Evolutionary conservation across 2,329 filamentous ascomycete genomes (phyloP).

Genomic region (Talaromyces sp.): DNA sequence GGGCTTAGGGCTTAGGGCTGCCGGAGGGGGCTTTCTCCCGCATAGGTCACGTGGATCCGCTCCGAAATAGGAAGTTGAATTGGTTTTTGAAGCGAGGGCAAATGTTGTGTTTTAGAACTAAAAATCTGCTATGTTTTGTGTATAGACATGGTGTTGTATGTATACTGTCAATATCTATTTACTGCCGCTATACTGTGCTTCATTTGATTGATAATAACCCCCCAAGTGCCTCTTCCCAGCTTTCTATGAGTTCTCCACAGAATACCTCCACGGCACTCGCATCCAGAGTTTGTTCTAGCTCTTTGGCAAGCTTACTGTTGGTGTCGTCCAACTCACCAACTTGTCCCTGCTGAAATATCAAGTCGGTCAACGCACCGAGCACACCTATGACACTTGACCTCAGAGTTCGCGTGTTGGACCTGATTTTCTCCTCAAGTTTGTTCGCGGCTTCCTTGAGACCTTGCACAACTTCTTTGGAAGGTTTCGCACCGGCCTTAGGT

Average conservation of each 20-base stretch:
- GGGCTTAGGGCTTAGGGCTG: slow-evolving; percentile 37
- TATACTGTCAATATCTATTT: neutral
- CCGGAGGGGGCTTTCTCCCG: neutral
- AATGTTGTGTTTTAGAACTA: neutral
- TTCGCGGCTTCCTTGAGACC: slow-evolving; percentile 22
- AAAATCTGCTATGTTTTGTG: neutral
- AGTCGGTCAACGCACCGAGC: slow-evolving; percentile 38
- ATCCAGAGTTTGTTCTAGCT: slow-evolving; percentile 34
- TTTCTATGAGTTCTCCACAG: slow-evolving; percentile 43
- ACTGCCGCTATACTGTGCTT: slow-evolving; percentile 4
- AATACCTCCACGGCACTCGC: slow-evolving; percentile 38
- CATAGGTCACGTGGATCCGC: slow-evolving; percentile 1
- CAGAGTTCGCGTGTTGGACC: slow-evolving; percentile 31
- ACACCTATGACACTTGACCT: slow-evolving; percentile 37
- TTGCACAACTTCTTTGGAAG: slow-evolving; percentile 33
- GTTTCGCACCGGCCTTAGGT: slow-evolving; percentile 24
- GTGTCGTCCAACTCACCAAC: slow-evolving; percentile 17
- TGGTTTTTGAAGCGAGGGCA: too few species aligned
- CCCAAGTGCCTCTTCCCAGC: slow-evolving; percentile 44
- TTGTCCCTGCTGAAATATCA: slow-evolving; percentile 23
- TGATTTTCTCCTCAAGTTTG: slow-evolving; percentile 31
- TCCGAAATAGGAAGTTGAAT: neutral
- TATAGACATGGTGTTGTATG: too few species aligned
- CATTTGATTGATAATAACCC: slow-evolving; percentile 32
- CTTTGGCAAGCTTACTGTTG: slow-evolving; percentile 21